Evolutionary conservation across 805 yeast genomes (phyloP), one percentile per base, ranked within the genome.

Genomic region (Lipomyces sp.): DNA sequence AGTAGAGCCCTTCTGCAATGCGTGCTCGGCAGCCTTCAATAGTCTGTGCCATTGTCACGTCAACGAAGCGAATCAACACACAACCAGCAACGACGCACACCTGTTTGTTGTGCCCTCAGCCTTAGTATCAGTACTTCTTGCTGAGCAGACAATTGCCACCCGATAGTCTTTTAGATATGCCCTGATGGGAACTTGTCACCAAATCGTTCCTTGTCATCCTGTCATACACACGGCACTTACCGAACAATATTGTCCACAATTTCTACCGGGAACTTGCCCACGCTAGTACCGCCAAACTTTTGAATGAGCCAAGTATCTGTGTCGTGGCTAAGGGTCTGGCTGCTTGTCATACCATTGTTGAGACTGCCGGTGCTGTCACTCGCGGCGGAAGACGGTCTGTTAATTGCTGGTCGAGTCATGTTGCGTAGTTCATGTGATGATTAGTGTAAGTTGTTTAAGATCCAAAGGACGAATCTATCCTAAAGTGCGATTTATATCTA

Each of bases 221-320:
- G n/a, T 8, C 39, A 42, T 5, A 18, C 18, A 13, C 2, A 15
- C 33, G 10, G 32, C 6, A 53, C 72, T 60, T 50, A 69, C 71
- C 71, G 69, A 58, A 95, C 90, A 59, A 95, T 92, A 71, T 92
- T 90, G 66, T 90, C 89, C 34, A 92, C 92, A 63, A 95, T 95
- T 71, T 88, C 85, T 60, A 84, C 87, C 8, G 97, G 90, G 77
- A 95, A 93, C 77, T 95, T 95, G 30, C 99, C 99, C 39, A 95
- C 97, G 57, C 95, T 88, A 15, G 99, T 95, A 62, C 99, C 99
- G 59, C 99, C 99, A 75, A 91, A 95, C 78, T 95, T 95, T 78
- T 95, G 99, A 5, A 95, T 90, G 2, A 90, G 77, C 93, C 94
- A 89, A 18, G 59, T 78, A 50, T 53, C 48, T 11, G 60, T 18